phyloP scores from a whole-genome alignment of 1,139 yeast genomes.

The Taphrina wiesneri region DNA sequence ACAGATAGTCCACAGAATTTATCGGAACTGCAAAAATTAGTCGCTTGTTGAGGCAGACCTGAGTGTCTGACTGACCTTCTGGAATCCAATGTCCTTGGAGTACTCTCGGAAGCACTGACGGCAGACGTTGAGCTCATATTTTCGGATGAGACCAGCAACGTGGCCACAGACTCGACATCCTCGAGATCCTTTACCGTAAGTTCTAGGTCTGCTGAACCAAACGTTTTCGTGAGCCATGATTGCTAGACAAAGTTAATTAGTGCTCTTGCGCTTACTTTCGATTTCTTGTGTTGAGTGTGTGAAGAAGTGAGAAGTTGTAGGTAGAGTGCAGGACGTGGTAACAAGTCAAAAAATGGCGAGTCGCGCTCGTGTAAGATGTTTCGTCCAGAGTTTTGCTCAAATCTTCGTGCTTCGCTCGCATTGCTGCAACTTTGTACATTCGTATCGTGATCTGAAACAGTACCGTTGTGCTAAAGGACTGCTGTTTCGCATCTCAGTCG shows the following conservation, averaged over 20 bases:
- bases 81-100: conserved; percentile 98
- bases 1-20: not conserved
- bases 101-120: conserved; percentile 99
- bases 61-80: conserved; percentile 54
- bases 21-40: conserved; percentile 11
- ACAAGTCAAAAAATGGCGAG: not conserved
- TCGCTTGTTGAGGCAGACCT: not conserved
- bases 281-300: not conserved
- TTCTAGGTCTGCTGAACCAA: conserved; percentile 99
- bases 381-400: not conserved
- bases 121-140: conserved; percentile 99
- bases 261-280: not conserved
- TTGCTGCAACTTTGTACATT: not conserved
- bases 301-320: too few species aligned
- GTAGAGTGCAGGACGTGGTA: too few species aligned
- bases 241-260: conserved; percentile 3
- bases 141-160: conserved; percentile 96
- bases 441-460: not conserved
- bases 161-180: conserved; percentile 99
- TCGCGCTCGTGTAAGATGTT: not conserved
- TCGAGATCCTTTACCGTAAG: conserved; percentile 99
- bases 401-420: not conserved
- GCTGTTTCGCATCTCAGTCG: not conserved
- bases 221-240: conserved; percentile 51
- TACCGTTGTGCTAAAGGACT: not conserved